Evolutionary conservation across 352 stramenopile species (phyloP), one percentile per base, ranked within the genome.

Genomic region (Peronospora farinosa): DNA sequence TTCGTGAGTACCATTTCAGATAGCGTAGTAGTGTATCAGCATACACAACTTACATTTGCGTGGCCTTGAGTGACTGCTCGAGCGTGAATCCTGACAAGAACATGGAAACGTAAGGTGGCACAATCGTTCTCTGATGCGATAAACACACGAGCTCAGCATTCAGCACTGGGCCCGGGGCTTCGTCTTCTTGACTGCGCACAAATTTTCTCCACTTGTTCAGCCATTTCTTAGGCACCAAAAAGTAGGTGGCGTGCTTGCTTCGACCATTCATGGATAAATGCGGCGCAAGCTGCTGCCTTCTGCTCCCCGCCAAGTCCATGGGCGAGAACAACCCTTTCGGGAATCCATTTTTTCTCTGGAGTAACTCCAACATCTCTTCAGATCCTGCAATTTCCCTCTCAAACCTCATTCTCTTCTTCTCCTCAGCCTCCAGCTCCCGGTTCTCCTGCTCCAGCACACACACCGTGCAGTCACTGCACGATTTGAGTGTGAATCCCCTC

Each of bases 141-240:
- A 84, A 45, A 37, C 84, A 94, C 42, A 92, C 77, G 19, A 94
- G 60, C 60, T 89, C 77, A 1, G 78, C 69, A 51, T 92, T 94
- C 2, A 91, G 47, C 40, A 94, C 86, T 12, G 84, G 84, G 0
- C 81, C 84, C 0, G 84, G 84, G 11, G 54, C 52, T 7, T 73
- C 68, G 31, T 92, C 66, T 2, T 47, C 60, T 19, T 83, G 60
- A 33, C 74, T 87, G 19, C 78, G 75, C 11, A 86, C 79, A 38
- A 78, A 92, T 47, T 80, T 73, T 25, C 84, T 67, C 84, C 84
- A 94, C 44, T 76, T 78, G 38, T 74, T 77, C 15, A 91, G 60
- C 84, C 84, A 94, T 36, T 88, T 90, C 51, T 87, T 88, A 1
- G 83, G 84, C 35, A 94, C 84, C n/a, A 90, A 53, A 27, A 88